A percentile compares a stretch with the other conserved stretches of the same genome.
These are phyloP conservation scores for Solanum microdontum DNA, from an alignment of 257 asterid species.

Conservation along the genomic window DNA sequence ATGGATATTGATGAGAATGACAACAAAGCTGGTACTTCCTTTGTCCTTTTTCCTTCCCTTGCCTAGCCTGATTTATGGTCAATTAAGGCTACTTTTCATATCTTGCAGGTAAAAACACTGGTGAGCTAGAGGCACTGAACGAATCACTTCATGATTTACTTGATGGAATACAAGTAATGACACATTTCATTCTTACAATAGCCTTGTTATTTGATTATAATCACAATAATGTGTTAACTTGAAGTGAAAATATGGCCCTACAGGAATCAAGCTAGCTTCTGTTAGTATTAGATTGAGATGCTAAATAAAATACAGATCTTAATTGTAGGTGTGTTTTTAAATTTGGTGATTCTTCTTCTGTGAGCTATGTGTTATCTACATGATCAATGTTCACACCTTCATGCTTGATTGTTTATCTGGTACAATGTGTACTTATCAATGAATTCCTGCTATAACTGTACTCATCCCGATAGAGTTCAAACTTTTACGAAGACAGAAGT, in stretches of 20 bases:
- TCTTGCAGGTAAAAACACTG: conserved; percentile 41
- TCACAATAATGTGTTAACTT: background rate
- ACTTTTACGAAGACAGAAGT: background rate
- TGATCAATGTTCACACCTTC: background rate
- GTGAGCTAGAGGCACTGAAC: conserved; percentile 71
- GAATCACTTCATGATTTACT: conserved; percentile 84
- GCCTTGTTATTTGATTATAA: background rate
- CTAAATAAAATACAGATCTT: background rate
- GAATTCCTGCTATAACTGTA: background rate
- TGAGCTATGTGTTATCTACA: background rate
- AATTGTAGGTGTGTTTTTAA: background rate
- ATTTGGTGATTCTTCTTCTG: background rate
- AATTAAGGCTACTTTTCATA: background rate
- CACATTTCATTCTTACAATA: background rate
- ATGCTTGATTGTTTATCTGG: background rate
- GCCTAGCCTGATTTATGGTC: background rate
- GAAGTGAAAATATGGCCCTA: background rate
- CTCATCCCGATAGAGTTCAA: background rate
- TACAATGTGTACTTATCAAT: background rate
- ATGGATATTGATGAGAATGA: conserved; percentile 51
- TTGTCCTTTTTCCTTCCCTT: background rate
- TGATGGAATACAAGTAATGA: conserved; percentile 84
- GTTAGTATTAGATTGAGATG: background rate
- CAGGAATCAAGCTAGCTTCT: background rate
- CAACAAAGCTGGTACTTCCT: conserved; percentile 32